Percentiles rank a stretch among this genome's conserved stretches.
Conservation (phyloP, 2,329 filamentous ascomycete species). For the Phaeoacremonium minimum region DNA sequence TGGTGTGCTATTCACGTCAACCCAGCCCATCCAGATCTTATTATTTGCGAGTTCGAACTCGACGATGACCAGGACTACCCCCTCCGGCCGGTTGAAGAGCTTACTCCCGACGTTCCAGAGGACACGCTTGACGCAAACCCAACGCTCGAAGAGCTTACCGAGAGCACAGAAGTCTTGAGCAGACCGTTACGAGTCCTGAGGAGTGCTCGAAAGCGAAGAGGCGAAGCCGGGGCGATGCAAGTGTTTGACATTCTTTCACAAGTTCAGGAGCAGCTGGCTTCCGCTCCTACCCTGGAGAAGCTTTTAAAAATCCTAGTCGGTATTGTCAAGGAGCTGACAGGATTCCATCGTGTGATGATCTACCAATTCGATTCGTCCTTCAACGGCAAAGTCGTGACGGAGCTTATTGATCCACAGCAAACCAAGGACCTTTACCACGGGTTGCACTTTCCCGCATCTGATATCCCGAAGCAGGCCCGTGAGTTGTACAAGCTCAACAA, state of each 20-base stretch:
- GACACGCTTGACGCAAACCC: conserved; percentile 72
- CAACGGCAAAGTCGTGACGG: conserved; percentile 84
- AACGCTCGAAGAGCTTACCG: conserved; percentile 67
- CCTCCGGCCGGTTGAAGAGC: conserved; percentile 57
- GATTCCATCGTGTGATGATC: conserved; percentile 89
- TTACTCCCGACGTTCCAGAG: conserved; percentile 59
- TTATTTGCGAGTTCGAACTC: conserved; percentile 86
- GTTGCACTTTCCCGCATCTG: conserved; percentile 81
- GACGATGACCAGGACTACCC: conserved; percentile 72
- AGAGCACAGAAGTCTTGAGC: conserved; percentile 72
- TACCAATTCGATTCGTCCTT: conserved; percentile 83
- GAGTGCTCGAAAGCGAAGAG: conserved; percentile 69
- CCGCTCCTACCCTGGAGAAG: conserved; percentile 63
- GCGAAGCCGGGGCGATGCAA: conserved; percentile 80
- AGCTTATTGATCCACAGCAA: conserved; percentile 74
- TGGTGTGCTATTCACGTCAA: conserved; percentile 87
- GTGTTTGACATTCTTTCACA: conserved; percentile 91
- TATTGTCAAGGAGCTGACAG: conserved; percentile 83
- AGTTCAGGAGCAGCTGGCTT: conserved; percentile 79
- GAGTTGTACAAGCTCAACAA: conserved; percentile 91
- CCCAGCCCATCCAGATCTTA: conserved; percentile 59
- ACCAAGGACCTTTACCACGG: conserved; percentile 85
- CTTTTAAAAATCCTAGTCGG: conserved; percentile 81
- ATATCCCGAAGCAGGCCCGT: conserved; percentile 79
- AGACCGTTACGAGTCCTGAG: conserved; percentile 73